Percentiles rank a stretch among this genome's conserved stretches.
Evolutionary conservation across 2,329 filamentous ascomycete species (phyloP).

Genomic region (Exophiala lecanii-corni): DNA sequence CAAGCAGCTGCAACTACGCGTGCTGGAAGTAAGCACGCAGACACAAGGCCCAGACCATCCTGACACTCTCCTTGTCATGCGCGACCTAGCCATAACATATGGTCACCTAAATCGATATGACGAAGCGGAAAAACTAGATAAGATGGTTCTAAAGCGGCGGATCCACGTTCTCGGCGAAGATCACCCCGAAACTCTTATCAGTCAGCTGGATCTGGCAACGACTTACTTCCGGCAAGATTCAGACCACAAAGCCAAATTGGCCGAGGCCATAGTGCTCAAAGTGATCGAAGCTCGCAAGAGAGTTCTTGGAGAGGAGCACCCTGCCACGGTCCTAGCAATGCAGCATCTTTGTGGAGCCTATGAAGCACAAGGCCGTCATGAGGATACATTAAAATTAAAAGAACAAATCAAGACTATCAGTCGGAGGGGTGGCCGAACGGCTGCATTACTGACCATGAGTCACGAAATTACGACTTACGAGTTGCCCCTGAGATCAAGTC

Average conservation of each 20-base stretch:
- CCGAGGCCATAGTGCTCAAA: constrained; percentile 14
- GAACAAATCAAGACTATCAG: neutral
- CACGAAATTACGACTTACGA: constrained; percentile 2
- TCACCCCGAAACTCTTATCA: constrained; percentile 27
- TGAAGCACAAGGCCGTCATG: neutral
- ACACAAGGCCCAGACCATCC: constrained; percentile 27
- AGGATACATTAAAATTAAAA: neutral
- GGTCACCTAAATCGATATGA: constrained; percentile 16
- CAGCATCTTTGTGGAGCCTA: neutral
- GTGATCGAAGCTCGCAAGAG: constrained; percentile 13
- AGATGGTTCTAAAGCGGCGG: constrained; percentile 20
- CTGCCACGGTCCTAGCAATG: constrained; percentile 13
- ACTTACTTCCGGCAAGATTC: constrained; percentile 3
- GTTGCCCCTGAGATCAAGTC: neutral
- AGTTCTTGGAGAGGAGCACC: constrained; percentile 20
- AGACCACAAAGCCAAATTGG: constrained; percentile 5
- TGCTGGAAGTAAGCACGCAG: constrained; percentile 20
- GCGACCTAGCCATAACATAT: constrained; percentile 23
- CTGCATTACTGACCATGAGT: constrained; percentile 3
- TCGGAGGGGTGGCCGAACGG: neutral
- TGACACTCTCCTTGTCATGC: constrained; percentile 27
- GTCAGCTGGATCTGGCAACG: constrained; percentile 23
- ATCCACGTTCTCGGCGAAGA: constrained; percentile 26
- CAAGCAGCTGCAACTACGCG: constrained; percentile 19
- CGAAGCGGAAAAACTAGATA: constrained; percentile 20